Evolutionary conservation across 257 asterid species (phyloP), one percentile per base, ranked within the genome.

Genomic region (Solanum sitiens): DNA sequence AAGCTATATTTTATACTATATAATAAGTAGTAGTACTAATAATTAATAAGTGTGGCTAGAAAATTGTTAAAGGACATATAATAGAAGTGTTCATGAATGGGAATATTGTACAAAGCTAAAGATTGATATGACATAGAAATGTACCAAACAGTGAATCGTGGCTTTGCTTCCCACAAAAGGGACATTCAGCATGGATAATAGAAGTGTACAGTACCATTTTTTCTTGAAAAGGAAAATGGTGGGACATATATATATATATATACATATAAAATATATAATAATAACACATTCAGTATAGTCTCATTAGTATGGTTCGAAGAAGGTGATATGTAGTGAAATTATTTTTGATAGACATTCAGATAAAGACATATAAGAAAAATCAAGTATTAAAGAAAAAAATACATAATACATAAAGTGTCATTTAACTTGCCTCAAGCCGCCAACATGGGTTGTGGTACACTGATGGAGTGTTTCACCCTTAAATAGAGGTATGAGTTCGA

Each of bases 81-180:
- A 82, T 25, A 16, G 45, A 82, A 32, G 45, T 50, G 71, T 18
- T 82, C 71, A 50, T 80, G 85, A 80, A 80, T 80, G 85, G 16
- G 85, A 80, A 80, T 80, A 80, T 80, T 50, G 86, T 32, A 82
- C 44, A 33, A 72, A 82, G 45, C 83, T 13, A 74, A 25, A 82
- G 79, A 72, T 72, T 82, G 86, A 82, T 47, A 50, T 82, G 86
- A 82, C 71, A 35, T 82, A 82, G 27, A 82, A 82, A 82, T 82
- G 86, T 82, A 32, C 71, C 86, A 82, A 82, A 82, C 42, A 63
- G 87, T 85, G 4, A 44, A 68, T 33, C 59, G 87, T 40, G 76
- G 65, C 79, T 40, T 5, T 85, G 87, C 68, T 68, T 85, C 65
- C 82, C 63, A 85, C 37, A 68, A 40, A 42, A 42, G 87, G 68